These are phyloP conservation scores for Casaregolazyma suthepensis DNA, from an alignment of 1,139 yeast genomes.

Conservation along the genomic window DNA sequence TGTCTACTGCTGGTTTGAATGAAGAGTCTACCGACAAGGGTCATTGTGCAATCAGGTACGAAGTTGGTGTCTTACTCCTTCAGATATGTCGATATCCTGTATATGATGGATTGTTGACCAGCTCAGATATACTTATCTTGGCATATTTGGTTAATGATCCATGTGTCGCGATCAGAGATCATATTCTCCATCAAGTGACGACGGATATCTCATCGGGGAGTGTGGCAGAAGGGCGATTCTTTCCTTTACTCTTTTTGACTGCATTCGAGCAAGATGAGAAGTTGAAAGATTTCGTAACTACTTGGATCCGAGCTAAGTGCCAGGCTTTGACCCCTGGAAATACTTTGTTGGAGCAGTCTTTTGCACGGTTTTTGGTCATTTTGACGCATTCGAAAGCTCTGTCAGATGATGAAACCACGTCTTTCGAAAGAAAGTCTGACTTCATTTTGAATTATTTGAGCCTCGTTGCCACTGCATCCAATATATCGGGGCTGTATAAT, in stretches of 20 bases:
- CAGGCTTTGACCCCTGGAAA: neutral
- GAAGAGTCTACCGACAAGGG: neutral
- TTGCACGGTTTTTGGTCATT: constrained; percentile 63
- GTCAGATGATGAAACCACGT: constrained; percentile 32
- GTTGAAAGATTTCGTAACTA: constrained; percentile 46
- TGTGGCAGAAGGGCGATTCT: constrained; percentile 54
- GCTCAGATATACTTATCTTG: constrained; percentile 47
- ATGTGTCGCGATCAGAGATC: constrained; percentile 48
- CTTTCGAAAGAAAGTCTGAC: constrained; percentile 20
- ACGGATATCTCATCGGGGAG: constrained; percentile 45
- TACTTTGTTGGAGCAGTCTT: constrained; percentile 50
- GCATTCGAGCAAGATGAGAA: constrained; percentile 65
- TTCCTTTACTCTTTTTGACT: constrained; percentile 62
- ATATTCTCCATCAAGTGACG: constrained; percentile 49
- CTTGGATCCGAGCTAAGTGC: constrained; percentile 60
- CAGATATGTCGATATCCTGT: constrained; percentile 55
- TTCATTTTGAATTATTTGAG: constrained; percentile 58
- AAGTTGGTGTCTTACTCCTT: constrained; percentile 61
- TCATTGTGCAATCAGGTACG: constrained; percentile 38
- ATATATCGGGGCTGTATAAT: constrained; percentile 67
- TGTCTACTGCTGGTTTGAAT: neutral
- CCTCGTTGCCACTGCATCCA: constrained; percentile 57
- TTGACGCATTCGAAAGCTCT: constrained; percentile 74
- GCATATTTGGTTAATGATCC: constrained; percentile 65
- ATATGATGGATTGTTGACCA: constrained; percentile 49